phyloP scores from a whole-genome alignment of 805 yeast species.

The Wickerhamiella sorbophila region DNA sequence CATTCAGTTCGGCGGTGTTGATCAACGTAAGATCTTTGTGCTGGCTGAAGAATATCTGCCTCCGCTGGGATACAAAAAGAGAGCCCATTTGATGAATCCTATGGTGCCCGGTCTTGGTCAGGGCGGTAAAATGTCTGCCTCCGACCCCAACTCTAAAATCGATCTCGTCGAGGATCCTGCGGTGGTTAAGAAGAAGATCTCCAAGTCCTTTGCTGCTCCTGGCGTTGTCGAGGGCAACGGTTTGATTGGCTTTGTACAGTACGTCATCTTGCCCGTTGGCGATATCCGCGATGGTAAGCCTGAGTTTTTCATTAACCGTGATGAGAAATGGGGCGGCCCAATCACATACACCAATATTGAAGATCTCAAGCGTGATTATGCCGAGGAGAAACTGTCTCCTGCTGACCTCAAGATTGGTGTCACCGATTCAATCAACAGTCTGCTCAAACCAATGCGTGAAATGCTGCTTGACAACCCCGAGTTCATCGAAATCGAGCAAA shows the following conservation, averaged over 20 bases:
- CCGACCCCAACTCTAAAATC: conserved; percentile 95
- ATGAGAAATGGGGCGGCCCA: conserved; percentile 95
- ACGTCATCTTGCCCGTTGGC: conserved; percentile 73
- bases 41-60: conserved; percentile 91
- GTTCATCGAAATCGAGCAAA: conserved; percentile 55
- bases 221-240: conserved; percentile 90
- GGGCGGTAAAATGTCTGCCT: conserved; percentile 97
- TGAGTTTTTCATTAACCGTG: conserved; percentile 66
- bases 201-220: conserved; percentile 89
- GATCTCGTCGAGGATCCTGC: conserved; percentile 86
- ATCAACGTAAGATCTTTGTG: conserved; percentile 94
- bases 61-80: conserved; percentile 79
- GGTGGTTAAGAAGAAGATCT: conserved; percentile 75
- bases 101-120: conserved; percentile 97
- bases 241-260: conserved; percentile 68
- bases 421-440: conserved; percentile 62
- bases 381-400: conserved; percentile 64
- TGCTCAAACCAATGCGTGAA: conserved; percentile 73
- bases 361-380: conserved; percentile 57
- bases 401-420: conserved; percentile 91
- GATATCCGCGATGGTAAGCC: conserved; percentile 50
- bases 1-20: conserved; percentile 97
- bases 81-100: conserved; percentile 97
- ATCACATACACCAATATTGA: conserved; percentile 55
- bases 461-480: conserved; percentile 48